phyloP scores from a whole-genome alignment of 768 basidiomycete genomes.

The Scleroderma bovista region DNA sequence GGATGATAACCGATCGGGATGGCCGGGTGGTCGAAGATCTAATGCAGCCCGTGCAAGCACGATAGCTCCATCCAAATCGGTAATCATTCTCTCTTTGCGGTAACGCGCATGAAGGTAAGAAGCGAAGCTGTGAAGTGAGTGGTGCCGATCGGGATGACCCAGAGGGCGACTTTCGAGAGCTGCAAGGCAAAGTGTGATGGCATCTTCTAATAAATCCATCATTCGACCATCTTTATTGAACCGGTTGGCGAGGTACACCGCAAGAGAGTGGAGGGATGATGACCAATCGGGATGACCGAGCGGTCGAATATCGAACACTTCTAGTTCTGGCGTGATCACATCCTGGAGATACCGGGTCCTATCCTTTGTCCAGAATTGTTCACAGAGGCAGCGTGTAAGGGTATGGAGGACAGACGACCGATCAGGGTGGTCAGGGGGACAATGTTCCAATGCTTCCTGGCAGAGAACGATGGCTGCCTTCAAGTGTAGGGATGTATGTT shows the following conservation, averaged over 20 bases:
- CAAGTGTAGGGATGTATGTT: not conserved
- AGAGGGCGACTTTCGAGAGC: not conserved
- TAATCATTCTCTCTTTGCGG: not conserved
- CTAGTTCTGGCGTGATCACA: not conserved
- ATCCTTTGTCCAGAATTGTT: not conserved
- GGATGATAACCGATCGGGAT: not conserved
- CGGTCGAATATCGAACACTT: not conserved
- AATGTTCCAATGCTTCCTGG: not conserved
- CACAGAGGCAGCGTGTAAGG: not conserved
- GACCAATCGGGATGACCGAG: not conserved
- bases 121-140: not conserved
- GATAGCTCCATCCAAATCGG: not conserved
- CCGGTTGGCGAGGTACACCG: not conserved
- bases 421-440: not conserved
- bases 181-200: not conserved
- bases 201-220: not conserved
- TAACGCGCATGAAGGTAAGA: not conserved
- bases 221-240: not conserved
- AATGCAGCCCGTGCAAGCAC: not conserved
- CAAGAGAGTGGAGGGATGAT: not conserved
- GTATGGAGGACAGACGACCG: not conserved
- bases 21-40: not conserved
- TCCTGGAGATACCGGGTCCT: not conserved
- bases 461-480: not conserved
- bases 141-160: not conserved